Evolutionary conservation across 768 basidiomycete species (phyloP).

Genomic region (Agaricus sinodeliciosus): DNA sequence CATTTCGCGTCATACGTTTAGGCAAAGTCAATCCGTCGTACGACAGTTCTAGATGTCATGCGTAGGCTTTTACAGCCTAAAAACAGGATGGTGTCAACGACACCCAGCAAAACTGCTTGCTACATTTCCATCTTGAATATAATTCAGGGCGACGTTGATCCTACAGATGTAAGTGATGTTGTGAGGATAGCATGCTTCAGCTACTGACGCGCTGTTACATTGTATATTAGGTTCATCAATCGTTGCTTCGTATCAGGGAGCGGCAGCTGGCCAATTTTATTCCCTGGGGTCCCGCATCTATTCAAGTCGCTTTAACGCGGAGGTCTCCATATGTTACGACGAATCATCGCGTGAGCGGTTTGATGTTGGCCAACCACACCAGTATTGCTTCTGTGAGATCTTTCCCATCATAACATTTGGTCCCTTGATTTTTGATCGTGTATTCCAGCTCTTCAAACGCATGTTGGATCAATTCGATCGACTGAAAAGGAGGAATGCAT

Average conservation of each 20-base stretch:
- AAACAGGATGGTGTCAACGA: slow-evolving; percentile 95
- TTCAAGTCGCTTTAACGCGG: slow-evolving; percentile 93
- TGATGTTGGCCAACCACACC: slow-evolving; percentile 99
- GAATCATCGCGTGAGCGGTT: slow-evolving; percentile 91
- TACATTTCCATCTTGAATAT: slow-evolving; percentile 98
- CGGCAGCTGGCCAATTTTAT: slow-evolving; percentile 96
- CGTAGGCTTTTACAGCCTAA: slow-evolving; percentile 94
- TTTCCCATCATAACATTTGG: slow-evolving; percentile 1
- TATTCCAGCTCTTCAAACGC: slow-evolving; percentile 78
- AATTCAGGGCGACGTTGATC: slow-evolving; percentile 97
- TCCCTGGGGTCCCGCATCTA: slow-evolving; percentile 98
- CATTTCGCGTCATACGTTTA: slow-evolving; percentile 19
- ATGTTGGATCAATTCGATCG: slow-evolving; percentile 95
- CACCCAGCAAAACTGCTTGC: slow-evolving; percentile 86
- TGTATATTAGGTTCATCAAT: slow-evolving; percentile 84
- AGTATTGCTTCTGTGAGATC: slow-evolving; percentile 83
- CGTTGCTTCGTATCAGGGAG: slow-evolving; percentile 91
- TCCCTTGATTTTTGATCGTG: background rate
- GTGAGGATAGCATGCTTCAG: background rate
- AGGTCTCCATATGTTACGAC: slow-evolving; percentile 84
- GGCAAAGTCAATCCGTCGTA: slow-evolving; percentile 94
- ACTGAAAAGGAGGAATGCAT: slow-evolving; percentile 83
- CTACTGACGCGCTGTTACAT: slow-evolving; percentile 1
- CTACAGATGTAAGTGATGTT: slow-evolving; percentile 72
- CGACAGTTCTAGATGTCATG: slow-evolving; percentile 98